These are phyloP conservation scores for Phaeotremella fagi DNA, from an alignment of 768 basidiomycete genomes.

Conservation along the genomic window DNA sequence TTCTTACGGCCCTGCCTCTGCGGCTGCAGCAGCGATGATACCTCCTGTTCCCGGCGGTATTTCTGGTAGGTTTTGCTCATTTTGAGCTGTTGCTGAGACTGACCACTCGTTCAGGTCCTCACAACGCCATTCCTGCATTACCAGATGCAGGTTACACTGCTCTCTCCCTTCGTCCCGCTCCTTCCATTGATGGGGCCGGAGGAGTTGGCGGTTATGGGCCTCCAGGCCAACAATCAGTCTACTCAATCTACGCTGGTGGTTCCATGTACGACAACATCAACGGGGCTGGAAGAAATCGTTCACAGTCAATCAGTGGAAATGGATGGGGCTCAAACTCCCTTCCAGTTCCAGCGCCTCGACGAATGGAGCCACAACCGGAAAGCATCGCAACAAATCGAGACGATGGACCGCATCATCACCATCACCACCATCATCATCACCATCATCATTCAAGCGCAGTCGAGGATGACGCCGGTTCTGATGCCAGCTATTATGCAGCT, in stretches of 20 bases:
- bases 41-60: slow-evolving; percentile 34
- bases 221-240: background rate
- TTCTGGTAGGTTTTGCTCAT: slow-evolving; percentile 13
- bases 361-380: no score
- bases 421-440: slow-evolving; percentile 5
- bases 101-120: slow-evolving; percentile 21
- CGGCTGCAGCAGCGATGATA: slow-evolving; percentile 25
- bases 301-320: no score
- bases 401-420: slow-evolving; percentile 8
- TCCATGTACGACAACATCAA: background rate
- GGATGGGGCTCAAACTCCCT: no score
- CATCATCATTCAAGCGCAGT: slow-evolving; percentile 1
- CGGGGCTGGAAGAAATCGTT: no score
- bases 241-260: background rate
- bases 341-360: background rate
- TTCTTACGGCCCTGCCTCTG: slow-evolving; percentile 14
- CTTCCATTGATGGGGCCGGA: background rate
- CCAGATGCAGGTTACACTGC: slow-evolving; percentile 40
- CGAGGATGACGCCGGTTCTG: slow-evolving; percentile 2
- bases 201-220: background rate
- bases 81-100: background rate
- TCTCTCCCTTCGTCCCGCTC: slow-evolving; percentile 13
- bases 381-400: no score
- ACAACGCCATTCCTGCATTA: slow-evolving; percentile 33
- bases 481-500: slow-evolving; percentile 17